phyloP scores from a whole-genome alignment of 2,329 filamentous ascomycete species.

The Phaeophleospora eucalypticola region DNA sequence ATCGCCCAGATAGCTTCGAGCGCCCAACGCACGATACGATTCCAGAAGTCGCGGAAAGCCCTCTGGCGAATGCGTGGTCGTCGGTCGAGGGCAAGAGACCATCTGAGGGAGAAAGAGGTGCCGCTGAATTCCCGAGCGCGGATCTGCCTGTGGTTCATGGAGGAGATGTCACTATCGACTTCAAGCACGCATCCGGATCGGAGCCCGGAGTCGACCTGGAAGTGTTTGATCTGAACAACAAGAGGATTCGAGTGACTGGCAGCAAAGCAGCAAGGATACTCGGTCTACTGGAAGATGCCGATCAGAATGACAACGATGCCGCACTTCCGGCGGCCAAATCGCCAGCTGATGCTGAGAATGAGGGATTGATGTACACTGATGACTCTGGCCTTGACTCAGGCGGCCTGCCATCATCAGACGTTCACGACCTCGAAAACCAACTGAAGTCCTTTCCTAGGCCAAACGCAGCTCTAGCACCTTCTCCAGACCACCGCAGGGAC shows the following conservation, averaged over 20 bases:
- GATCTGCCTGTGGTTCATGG: background rate
- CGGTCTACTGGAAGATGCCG: constrained; percentile 21
- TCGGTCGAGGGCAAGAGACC: constrained; percentile 1
- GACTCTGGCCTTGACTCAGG: background rate
- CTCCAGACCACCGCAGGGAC: constrained; percentile 4
- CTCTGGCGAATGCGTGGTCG: background rate
- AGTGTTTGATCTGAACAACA: constrained; percentile 7
- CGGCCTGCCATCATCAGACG: constrained; percentile 3
- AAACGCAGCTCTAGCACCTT: background rate
- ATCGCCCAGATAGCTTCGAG: constrained; percentile 6
- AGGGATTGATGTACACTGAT: background rate
- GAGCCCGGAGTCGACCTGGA: background rate
- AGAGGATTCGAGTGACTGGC: constrained; percentile 22
- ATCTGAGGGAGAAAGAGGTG: too few relatives aligned
- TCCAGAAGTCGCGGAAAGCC: constrained; percentile 14
- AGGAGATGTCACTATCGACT: background rate
- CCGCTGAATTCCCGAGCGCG: background rate
- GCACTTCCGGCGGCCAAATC: background rate
- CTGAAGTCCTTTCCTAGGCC: constrained; percentile 19
- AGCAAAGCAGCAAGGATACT: constrained; percentile 28
- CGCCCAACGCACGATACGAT: constrained; percentile 11
- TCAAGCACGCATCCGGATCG: background rate
- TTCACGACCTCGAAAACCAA: constrained; percentile 16
- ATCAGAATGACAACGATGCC: constrained; percentile 1
- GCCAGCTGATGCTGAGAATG: background rate